Base-by-base conservation (phyloP, 805 yeast genomes). In the Candida germanica region DNA sequence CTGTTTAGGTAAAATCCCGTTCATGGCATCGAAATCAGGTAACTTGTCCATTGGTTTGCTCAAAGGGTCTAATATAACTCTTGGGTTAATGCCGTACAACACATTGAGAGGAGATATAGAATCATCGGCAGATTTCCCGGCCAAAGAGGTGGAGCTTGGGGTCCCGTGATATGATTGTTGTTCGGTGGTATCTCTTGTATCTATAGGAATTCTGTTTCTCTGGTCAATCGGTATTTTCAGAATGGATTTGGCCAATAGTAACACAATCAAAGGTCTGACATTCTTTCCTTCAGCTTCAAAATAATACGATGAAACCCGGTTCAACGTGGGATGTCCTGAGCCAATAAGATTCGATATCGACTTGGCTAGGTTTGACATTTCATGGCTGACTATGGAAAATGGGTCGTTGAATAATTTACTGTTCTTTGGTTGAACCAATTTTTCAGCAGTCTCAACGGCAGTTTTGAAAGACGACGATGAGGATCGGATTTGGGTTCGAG, bases 231-330 rank as follows among this genome's bases (percentile, higher is more conserved):
- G 96, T 27, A 89, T 86, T 42, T 73, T 69, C 42, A 83, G 73
- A 37, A 91, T 68, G 3, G 96, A 93, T 51, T 87, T 83, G 23
- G 94, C 78, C 35, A 93, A 67, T 32, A 93, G 64, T 39, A 93
- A 66, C 9, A 93, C 98, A 41, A 93, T 76, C 46, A 93, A 64
- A 1, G 98, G 98, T 40, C 98, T 73, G 13, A 93, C 87, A 54
- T 89, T 94, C 60, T 93, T 93, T 5, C 98, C 98, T 55, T 91
- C 96, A 13, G 93, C 86, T 61, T 89, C 96, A 50, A 93, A 93
- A 64, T 93, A 93, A 64, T 93, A 93, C 23, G 87, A 78, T n/a
- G 95, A 82, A 3, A 91, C 96, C 47, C 94, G 73, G 61, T 91
- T 89, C 42, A 91, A 70, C 8, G 93, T 82, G 1, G 98, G 96